Evolutionary conservation across 2,329 filamentous ascomycete species (phyloP), one percentile per base, ranked within the genome.

Genomic region (Orbilia blumenaviensis): DNA sequence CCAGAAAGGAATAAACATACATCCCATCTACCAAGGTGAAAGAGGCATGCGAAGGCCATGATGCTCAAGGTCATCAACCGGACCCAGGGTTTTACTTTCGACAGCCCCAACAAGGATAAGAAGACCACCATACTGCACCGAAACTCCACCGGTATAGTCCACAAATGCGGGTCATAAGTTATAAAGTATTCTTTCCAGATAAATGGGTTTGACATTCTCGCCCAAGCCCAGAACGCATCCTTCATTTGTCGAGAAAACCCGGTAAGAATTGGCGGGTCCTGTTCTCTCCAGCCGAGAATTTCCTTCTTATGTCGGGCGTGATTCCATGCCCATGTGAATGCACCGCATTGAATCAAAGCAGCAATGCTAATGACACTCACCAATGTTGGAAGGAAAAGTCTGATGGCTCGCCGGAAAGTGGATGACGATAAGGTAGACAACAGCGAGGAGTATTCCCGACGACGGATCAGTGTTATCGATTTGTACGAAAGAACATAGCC

Each of bases 401-500:
- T 80, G 29, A 82, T 79, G 5, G 79, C 74, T 1, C 82, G 78
- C 56, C 82, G 81, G 21, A 81, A 81, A 7, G 80, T 78, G 5
- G 78, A 79, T 0, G 72, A 75, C 0, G 83, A 83, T 1, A 87
- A 72, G 54, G 83, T 84, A 41, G 86, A 84, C 14, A 83, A 81
- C 1, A 87, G 79, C 38, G 83, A 83, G 2, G 79, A 75, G 58
- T 83, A 79, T 2, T 86, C 84, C n/a, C 83, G 83, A 1, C 82
- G 81, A 18, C 86, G 84, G 8, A 87, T 84, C 5, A 87, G 81
- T 8, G 81, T 81, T 62, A 88, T 76, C 0, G 86, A 84, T 78
- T 86, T 86, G n/a, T 84, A 80, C 1, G 86, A 85, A 8, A 89
- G 82, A 4, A 87, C 87, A 77, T 88, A 89, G 75, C 87, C 87